These are phyloP conservation scores for Grosmannia serpens DNA, from an alignment of 2,329 filamentous ascomycete species.

Conservation along the genomic window DNA sequence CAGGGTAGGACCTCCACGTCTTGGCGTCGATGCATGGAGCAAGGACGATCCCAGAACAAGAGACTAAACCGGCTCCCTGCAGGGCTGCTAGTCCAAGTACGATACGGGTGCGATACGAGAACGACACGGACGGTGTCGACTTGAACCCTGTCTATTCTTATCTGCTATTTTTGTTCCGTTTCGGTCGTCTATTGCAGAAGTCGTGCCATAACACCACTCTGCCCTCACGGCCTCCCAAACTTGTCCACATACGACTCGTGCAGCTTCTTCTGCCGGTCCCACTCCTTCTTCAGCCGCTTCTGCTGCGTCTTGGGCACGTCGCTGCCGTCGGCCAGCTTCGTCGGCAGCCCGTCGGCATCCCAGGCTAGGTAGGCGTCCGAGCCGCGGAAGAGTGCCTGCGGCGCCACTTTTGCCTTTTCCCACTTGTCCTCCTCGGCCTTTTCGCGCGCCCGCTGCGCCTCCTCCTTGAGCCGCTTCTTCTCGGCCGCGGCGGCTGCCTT, in stretches of 20 bases:
- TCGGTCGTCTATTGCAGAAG: background rate
- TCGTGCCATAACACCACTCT: background rate
- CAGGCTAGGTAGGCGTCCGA: slow-evolving; percentile 48
- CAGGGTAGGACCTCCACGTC: too few species aligned
- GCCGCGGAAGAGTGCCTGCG: slow-evolving; percentile 21
- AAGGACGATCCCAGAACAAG: too few species aligned
- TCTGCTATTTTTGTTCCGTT: too few species aligned
- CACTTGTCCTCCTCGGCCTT: slow-evolving; percentile 15
- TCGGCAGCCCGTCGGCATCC: slow-evolving; percentile 55
- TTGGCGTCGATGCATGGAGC: too few species aligned
- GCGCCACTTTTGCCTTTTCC: slow-evolving; percentile 17
- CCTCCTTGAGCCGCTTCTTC: slow-evolving; percentile 29
- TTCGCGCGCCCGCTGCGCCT: slow-evolving; percentile 32
- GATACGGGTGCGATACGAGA: too few species aligned
- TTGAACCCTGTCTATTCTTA: background rate
- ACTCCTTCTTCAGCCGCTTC: slow-evolving; percentile 61
- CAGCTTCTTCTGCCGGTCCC: slow-evolving; percentile 59
- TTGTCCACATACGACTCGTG: slow-evolving; percentile 39
- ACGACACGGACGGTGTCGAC: too few species aligned
- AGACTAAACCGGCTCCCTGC: too few species aligned
- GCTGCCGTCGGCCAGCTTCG: slow-evolving; percentile 46
- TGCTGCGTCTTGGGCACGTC: slow-evolving; percentile 52
- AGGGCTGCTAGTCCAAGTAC: too few species aligned
- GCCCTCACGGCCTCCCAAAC: slow-evolving; percentile 9
- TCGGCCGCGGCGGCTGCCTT: slow-evolving; percentile 39